Conservation (phyloP, 2,329 filamentous ascomycete species). For the Penicillium crustosum region DNA sequence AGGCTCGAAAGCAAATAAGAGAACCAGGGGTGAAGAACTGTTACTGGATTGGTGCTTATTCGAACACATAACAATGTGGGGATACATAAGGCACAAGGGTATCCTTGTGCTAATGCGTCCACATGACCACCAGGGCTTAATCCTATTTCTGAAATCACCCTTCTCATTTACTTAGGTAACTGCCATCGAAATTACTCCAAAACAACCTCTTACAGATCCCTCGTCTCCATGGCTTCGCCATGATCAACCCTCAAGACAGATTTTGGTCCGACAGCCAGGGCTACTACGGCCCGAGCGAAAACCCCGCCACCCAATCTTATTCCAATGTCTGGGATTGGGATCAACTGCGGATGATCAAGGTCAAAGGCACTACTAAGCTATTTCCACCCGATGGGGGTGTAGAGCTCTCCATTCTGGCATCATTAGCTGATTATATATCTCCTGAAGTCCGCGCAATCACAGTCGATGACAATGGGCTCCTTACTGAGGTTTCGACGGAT, state of each 20-base stretch:
- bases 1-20: background rate
- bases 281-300: slow-evolving; percentile 19
- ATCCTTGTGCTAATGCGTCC: too few species aligned
- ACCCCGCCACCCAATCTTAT: slow-evolving; percentile 17
- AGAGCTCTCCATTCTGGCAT: slow-evolving; percentile 18
- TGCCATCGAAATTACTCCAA: background rate
- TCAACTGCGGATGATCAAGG: background rate
- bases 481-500: slow-evolving; percentile 19
- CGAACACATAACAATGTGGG: background rate
- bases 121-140: background rate
- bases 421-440: slow-evolving; percentile 21
- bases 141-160: background rate
- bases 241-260: background rate
- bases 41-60: background rate
- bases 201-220: background rate
- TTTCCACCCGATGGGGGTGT: slow-evolving; percentile 21
- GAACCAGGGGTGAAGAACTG: background rate
- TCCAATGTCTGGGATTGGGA: slow-evolving; percentile 29
- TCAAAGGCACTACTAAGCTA: slow-evolving; percentile 25
- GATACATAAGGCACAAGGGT: background rate
- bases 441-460: slow-evolving; percentile 20
- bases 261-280: slow-evolving; percentile 19
- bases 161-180: background rate
- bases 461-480: slow-evolving; percentile 24
- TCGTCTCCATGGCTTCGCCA: background rate